phyloP scores from a whole-genome alignment of 176 grass and related monocot species.

The Aegilops bicornis region DNA sequence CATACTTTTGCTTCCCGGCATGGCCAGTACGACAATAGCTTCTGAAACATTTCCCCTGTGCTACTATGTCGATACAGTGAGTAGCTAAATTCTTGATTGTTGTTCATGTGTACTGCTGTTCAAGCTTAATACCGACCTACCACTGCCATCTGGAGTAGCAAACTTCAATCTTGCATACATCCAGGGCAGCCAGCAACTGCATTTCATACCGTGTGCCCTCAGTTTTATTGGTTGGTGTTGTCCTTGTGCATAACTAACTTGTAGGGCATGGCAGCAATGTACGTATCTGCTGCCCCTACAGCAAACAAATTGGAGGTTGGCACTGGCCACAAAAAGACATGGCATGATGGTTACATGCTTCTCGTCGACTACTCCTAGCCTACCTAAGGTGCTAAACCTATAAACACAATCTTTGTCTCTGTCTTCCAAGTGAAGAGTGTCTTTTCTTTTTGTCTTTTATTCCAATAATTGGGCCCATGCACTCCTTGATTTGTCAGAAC shows the following conservation, averaged over 20 bases:
- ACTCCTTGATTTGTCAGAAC: background rate
- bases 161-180: background rate
- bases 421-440: constrained; percentile 51
- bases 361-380: background rate
- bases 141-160: background rate
- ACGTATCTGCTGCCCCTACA: background rate
- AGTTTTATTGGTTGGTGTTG: background rate
- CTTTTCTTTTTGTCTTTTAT: background rate
- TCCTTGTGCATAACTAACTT: background rate
- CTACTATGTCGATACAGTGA: background rate
- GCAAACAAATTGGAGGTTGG: background rate
- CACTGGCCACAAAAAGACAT: background rate
- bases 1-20: background rate
- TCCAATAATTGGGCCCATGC: background rate
- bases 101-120: background rate
- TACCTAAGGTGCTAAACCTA: constrained; percentile 22
- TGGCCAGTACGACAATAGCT: background rate
- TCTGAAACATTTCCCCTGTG: background rate
- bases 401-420: background rate
- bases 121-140: background rate
- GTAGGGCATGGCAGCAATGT: constrained; percentile 17
- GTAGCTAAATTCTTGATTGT: background rate
- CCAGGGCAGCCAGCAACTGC: background rate
- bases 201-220: constrained; percentile 7
- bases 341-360: constrained; percentile 31